Evolutionary conservation across 2,329 filamentous ascomycete species (phyloP).

Genomic region (Colletotrichum tanaceti): DNA sequence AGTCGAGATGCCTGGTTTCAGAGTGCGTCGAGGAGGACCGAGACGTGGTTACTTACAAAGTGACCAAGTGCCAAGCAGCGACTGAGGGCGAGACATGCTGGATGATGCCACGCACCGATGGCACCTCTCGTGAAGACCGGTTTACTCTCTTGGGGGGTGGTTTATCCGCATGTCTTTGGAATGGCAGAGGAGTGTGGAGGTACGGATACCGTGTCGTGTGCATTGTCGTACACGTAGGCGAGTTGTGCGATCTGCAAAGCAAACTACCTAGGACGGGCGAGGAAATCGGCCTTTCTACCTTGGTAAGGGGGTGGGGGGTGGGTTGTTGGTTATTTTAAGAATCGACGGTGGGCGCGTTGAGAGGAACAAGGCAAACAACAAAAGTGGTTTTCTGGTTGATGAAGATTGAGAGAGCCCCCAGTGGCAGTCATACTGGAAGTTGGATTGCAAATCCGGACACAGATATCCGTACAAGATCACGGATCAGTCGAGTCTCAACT

Average conservation of each 20-base stretch:
- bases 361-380: no score
- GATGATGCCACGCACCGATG: not conserved
- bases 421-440: no score
- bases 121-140: not conserved
- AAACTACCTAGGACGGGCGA: not conserved
- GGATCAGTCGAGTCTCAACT: no score
- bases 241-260: conserved; percentile 6
- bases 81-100: not conserved
- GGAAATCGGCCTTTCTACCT: not conserved
- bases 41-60: not conserved
- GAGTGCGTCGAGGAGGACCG: not conserved
- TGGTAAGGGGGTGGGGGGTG: no score
- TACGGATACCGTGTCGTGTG: not conserved
- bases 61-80: not conserved
- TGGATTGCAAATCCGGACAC: no score
- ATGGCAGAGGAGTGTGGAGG: not conserved
- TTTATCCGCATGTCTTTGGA: not conserved
- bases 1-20: not conserved
- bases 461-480: no score
- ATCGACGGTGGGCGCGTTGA: no score
- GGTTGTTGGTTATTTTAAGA: no score
- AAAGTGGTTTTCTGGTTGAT: no score
- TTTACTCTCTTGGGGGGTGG: not conserved
- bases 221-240: not conserved
- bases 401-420: no score